Conservation (phyloP, 345 rosid species). For the Brassica rapa region DNA sequence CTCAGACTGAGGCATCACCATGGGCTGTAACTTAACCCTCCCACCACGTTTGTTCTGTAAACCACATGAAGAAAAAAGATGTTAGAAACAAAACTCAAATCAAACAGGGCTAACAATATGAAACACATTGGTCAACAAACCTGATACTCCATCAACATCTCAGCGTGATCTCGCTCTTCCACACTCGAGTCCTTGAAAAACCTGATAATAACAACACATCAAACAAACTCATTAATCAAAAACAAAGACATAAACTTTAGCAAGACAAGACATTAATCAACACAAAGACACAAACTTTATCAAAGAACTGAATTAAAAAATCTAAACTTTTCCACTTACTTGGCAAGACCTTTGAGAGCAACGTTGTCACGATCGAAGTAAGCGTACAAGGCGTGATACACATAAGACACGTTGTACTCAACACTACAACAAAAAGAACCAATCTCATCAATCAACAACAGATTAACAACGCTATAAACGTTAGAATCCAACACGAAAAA, state of each 20-base stretch:
- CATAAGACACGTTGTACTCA: conserved; percentile 78
- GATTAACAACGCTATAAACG: neutral
- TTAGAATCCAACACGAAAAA: neutral
- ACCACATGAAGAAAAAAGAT: neutral
- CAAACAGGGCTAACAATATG: neutral
- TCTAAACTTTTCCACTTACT: conserved; percentile 46
- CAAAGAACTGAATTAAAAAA: neutral
- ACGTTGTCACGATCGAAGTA: conserved; percentile 81
- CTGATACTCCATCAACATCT: neutral
- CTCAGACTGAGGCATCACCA: no score
- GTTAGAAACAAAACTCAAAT: neutral
- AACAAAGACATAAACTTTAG: neutral
- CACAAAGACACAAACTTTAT: neutral
- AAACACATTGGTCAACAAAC: neutral
- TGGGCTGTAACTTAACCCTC: neutral
- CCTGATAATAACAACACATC: neutral
- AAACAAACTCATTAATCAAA: neutral
- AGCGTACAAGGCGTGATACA: conserved; percentile 77
- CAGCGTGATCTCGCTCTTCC: neutral
- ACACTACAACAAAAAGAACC: conserved; percentile 47
- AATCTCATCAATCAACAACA: neutral
- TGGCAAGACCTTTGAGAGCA: conserved; percentile 71
- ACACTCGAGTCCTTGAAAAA: neutral
- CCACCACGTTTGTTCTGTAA: neutral
- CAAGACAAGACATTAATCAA: neutral